These are phyloP conservation scores for Baeospora myosura DNA, from an alignment of 1,284 basidiomycete genomes.

Conservation along the genomic window DNA sequence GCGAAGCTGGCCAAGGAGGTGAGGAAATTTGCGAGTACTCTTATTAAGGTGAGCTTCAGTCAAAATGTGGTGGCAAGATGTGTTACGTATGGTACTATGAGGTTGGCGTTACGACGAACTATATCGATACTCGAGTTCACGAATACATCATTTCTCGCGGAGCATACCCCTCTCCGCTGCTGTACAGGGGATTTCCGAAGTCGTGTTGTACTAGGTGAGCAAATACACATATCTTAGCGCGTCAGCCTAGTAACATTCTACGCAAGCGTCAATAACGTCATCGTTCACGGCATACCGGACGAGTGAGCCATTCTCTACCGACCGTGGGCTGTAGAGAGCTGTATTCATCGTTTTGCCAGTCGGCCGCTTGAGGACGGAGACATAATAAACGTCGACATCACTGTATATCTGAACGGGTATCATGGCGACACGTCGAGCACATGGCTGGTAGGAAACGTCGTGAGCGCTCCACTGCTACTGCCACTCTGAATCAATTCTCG, in stretches of 20 bases:
- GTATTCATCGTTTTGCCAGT: conserved; percentile 35
- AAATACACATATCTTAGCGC: not conserved
- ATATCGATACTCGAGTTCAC: conserved; percentile 67
- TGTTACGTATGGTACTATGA: conserved; percentile 22
- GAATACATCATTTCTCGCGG: conserved; percentile 56
- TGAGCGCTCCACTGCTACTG: conserved; percentile 23
- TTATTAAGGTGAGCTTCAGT: conserved; percentile 44
- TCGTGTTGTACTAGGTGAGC: conserved; percentile 72
- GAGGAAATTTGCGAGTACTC: conserved; percentile 46
- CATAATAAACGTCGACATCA: conserved; percentile 82
- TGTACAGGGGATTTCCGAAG: conserved; percentile 76
- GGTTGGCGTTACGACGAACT: conserved; percentile 71
- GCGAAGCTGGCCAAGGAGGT: conserved; percentile 57
- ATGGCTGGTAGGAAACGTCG: conserved; percentile 73
- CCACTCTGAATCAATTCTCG: not conserved
- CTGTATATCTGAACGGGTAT: conserved; percentile 70
- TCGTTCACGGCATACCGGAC: conserved; percentile 85
- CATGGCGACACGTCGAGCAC: conserved; percentile 85
- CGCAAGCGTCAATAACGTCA: conserved; percentile 73
- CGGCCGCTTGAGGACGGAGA: conserved; percentile 76
- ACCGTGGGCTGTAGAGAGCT: too few species aligned
- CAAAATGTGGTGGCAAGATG: conserved; percentile 1
- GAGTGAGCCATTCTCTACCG: conserved; percentile 38
- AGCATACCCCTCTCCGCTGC: conserved; percentile 87
- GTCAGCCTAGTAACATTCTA: not conserved